phyloP scores from a whole-genome alignment of 768 basidiomycete genomes.

The Phylloporus arenicola region DNA sequence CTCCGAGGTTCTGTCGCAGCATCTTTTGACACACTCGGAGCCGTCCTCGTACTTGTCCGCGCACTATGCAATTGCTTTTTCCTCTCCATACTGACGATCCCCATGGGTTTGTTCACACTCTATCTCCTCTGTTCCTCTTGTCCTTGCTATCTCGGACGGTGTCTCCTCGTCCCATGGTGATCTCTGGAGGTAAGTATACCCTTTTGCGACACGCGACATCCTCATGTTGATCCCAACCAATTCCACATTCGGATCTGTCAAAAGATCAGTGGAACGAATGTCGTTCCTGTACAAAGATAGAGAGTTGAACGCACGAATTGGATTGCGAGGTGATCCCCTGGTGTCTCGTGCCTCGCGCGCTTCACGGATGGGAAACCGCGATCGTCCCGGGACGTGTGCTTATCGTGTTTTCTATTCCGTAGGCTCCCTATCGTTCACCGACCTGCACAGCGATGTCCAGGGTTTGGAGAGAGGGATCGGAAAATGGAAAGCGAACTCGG shows the following conservation, averaged over 20 bases:
- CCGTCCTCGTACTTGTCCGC: too few relatives aligned
- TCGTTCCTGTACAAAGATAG: not conserved
- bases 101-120: too few relatives aligned
- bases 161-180: not conserved
- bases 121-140: too few relatives aligned
- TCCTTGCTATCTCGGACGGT: too few relatives aligned
- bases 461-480: not conserved
- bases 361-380: not conserved
- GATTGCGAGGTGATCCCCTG: not conserved
- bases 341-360: not conserved
- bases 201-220: not conserved
- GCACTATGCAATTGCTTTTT: too few relatives aligned
- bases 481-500: not conserved
- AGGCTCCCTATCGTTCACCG: not conserved
- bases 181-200: too few relatives aligned
- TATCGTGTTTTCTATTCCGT: not conserved
- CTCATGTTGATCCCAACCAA: too few relatives aligned
- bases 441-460: not conserved
- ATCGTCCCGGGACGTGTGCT: not conserved
- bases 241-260: not conserved
- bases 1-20: not conserved
- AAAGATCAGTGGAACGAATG: too few relatives aligned
- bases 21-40: too few relatives aligned
- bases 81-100: not conserved
- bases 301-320: not conserved